Conservation (phyloP, 1,284 basidiomycete species). For the Erythrobasidium hasegawianum region DNA sequence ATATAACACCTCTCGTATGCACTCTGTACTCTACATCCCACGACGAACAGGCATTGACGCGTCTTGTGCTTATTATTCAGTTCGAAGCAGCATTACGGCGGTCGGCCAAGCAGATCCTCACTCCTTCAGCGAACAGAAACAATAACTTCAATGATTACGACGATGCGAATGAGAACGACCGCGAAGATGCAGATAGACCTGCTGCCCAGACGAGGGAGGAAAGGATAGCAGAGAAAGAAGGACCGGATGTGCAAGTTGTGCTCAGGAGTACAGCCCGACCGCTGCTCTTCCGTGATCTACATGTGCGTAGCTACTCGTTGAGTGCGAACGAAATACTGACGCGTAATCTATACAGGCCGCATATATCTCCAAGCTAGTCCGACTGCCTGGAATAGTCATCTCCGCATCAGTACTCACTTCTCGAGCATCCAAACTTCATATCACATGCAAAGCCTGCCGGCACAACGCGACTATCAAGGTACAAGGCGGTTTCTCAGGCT, state of each 20-base stretch:
- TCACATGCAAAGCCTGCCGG: conserved; percentile 89
- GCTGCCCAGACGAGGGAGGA: conserved; percentile 44
- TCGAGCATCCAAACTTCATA: conserved; percentile 82
- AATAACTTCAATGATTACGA: conserved; percentile 37
- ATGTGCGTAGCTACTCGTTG: conserved; percentile 55
- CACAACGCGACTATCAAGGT: conserved; percentile 77
- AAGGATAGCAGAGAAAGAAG: conserved; percentile 52
- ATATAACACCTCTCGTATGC: conserved; percentile 78
- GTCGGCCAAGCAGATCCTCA: conserved; percentile 73
- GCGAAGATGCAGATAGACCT: conserved; percentile 39
- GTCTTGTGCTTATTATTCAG: conserved; percentile 53
- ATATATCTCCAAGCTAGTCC: conserved; percentile 91
- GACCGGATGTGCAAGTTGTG: conserved; percentile 81
- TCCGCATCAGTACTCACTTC: conserved; percentile 91
- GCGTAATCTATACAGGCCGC: conserved; percentile 59
- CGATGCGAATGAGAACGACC: conserved; percentile 31
- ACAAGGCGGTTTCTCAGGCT: conserved; percentile 76
- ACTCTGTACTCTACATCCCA: background rate
- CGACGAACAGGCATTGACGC: background rate
- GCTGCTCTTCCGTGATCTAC: conserved; percentile 87
- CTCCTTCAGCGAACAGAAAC: conserved; percentile 35
- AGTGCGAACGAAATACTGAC: too few species aligned
- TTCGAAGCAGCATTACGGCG: conserved; percentile 83
- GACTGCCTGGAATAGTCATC: conserved; percentile 97
- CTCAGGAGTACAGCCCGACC: conserved; percentile 84